These are phyloP conservation scores for Phialophora chinensis DNA, from an alignment of 2,329 filamentous ascomycete species.

Conservation along the genomic window DNA sequence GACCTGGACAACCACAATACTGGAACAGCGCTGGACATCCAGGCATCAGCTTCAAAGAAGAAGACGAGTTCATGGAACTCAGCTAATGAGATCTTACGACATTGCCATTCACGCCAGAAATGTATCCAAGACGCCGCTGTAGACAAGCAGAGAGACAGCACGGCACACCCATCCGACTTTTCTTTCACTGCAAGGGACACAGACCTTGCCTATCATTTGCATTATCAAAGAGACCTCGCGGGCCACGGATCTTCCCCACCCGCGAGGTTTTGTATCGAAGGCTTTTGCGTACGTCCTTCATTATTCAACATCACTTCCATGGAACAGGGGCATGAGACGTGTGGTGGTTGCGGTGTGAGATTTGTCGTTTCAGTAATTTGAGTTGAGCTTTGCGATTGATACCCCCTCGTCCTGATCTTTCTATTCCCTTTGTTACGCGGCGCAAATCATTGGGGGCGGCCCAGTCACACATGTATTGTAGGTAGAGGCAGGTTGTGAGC, in stretches of 20 bases:
- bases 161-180: neutral
- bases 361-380: constrained; percentile 5
- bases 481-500: neutral
- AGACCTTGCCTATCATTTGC: constrained; percentile 7
- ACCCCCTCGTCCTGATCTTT: constrained; percentile 34
- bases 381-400: constrained; percentile 29
- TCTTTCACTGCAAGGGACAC: neutral
- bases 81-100: constrained; percentile 19
- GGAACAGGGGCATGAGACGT: constrained; percentile 1
- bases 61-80: constrained; percentile 86
- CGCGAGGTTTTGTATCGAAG: neutral
- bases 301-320: constrained; percentile 10
- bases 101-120: neutral
- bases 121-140: neutral
- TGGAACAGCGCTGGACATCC: constrained; percentile 60
- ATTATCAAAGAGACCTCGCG: constrained; percentile 3
- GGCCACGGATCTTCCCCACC: neutral
- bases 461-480: constrained; percentile 9
- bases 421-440: constrained; percentile 14
- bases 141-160: neutral
- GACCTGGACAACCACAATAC: constrained; percentile 57
- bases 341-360: constrained; percentile 8
- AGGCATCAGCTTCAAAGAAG: constrained; percentile 82
- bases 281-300: constrained; percentile 3
- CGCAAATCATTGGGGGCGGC: neutral